A percentile compares a stretch with the other conserved stretches of the same genome.
Evolutionary conservation across 305 asterid genomes (phyloP).

Genomic region (Fraxinus sp.): DNA sequence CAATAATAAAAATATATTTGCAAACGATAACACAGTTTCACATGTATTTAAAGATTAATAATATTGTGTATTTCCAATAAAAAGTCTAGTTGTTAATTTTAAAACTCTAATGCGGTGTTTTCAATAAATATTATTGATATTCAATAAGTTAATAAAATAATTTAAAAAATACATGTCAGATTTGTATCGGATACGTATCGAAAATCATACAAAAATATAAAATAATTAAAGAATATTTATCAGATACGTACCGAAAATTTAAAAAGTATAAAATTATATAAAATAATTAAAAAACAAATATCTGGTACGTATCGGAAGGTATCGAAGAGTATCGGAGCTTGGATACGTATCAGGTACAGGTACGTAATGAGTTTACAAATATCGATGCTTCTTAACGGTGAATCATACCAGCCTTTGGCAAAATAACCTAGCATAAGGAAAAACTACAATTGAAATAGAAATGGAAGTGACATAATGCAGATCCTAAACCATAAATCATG

Average conservation of each 20-base stretch:
- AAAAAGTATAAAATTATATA: too few relatives aligned
- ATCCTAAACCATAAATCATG: neutral
- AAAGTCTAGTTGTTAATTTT: neutral
- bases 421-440: neutral
- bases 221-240: neutral
- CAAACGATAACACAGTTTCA: neutral
- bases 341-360: neutral
- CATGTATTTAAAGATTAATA: neutral
- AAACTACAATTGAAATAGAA: neutral
- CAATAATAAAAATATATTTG: neutral
- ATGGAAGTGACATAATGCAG: neutral
- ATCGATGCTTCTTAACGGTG: neutral
- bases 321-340: neutral
- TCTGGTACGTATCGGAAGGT: neutral
- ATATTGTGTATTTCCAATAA: neutral
- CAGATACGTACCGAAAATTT: neutral
- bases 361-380: neutral
- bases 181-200: neutral
- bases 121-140: neutral
- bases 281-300: too few relatives aligned
- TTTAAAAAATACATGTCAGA: neutral
- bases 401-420: slow-evolving; percentile 1
- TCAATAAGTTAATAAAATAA: neutral
- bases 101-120: neutral
- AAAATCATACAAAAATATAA: neutral